Conservation (phyloP, 169 alveolate genomes). For the Plasmodium chabaudi region DNA sequence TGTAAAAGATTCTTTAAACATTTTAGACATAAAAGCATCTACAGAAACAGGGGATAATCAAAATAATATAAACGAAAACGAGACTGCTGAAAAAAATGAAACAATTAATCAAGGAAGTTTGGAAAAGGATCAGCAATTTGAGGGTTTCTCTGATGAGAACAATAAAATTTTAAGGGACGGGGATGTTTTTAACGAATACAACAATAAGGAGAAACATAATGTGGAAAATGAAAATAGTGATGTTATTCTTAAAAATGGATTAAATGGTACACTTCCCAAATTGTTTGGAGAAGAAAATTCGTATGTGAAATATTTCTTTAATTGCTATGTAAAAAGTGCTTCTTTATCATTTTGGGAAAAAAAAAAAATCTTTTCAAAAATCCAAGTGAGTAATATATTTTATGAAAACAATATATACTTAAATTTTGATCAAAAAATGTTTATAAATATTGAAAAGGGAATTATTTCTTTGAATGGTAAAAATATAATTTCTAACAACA, state of each 20-base stretch:
- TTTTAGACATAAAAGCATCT: conserved; percentile 50
- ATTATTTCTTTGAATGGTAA: conserved; percentile 58
- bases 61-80: not conserved
- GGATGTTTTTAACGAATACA: not conserved
- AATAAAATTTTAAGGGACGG: not conserved
- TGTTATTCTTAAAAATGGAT: conserved; percentile 37
- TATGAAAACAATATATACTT: conserved; percentile 64
- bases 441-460: conserved; percentile 72
- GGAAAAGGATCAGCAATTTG: conserved; percentile 14
- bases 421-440: conserved; percentile 75
- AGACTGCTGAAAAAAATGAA: not conserved
- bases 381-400: conserved; percentile 72
- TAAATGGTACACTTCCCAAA: conserved; percentile 26
- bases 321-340: conserved; percentile 76
- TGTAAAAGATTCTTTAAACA: conserved; percentile 75
- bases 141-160: not conserved
- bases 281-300: conserved; percentile 72
- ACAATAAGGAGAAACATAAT: not conserved
- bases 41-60: conserved; percentile 3
- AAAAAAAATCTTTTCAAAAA: conserved; percentile 59
- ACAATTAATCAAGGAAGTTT: not conserved
- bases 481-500: conserved; percentile 72
- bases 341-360: conserved; percentile 75
- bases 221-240: not conserved
- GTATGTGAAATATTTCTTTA: conserved; percentile 78